phyloP scores from a whole-genome alignment of 75 land plant species.

The Pinus albicaulis region DNA sequence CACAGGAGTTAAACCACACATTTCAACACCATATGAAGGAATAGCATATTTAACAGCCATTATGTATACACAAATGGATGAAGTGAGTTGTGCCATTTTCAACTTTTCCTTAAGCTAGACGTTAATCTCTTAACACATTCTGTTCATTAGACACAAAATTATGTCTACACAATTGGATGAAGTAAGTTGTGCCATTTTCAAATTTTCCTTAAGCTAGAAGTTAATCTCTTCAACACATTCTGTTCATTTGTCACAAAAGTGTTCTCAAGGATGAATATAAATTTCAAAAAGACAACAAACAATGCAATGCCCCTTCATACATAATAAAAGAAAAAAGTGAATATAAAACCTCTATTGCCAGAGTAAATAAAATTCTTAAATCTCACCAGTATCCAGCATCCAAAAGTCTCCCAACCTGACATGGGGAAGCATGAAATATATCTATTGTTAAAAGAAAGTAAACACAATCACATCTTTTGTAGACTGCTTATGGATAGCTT shows the following conservation, averaged over 20 bases:
- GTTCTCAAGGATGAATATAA: not conserved
- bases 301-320: not conserved
- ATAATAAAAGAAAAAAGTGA: too few relatives aligned
- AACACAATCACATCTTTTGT: not conserved
- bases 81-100: not conserved
- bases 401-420: constrained; percentile 95
- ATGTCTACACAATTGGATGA: not conserved
- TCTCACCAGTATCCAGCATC: constrained; percentile 94
- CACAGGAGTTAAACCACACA: not conserved
- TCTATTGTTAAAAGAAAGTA: not conserved
- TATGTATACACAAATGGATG: not conserved
- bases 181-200: not conserved
- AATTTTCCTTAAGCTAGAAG: not conserved
- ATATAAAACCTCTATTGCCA: not conserved
- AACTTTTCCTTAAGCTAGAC: not conserved
- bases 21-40: not conserved
- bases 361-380: constrained; percentile 5
- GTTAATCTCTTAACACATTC: not conserved
- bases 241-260: not conserved
- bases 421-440: not conserved
- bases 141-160: not conserved
- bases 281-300: not conserved
- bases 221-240: not conserved
- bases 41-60: not conserved
- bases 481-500: not conserved